Evolutionary conservation across 1,139 yeast genomes (phyloP), one percentile per base, ranked within the genome.

Genomic region (Cylindricascospora bacillispora): DNA sequence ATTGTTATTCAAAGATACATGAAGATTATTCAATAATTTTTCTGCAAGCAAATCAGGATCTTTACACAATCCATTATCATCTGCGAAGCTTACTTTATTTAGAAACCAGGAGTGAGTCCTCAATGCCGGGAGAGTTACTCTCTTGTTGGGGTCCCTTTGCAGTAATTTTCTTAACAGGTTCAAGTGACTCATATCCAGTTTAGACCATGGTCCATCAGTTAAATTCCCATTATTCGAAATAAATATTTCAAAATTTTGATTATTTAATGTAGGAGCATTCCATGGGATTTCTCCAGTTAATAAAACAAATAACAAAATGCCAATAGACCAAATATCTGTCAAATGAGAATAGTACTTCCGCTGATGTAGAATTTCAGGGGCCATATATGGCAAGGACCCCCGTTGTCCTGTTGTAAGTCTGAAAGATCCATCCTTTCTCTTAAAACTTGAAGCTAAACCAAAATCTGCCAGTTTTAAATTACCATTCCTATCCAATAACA

Each of bases 351-450:
- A 72, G 41, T 72, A 72, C 7, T 56, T 52, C 20, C 53, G 54
- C 2, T 55, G 46, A 24, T 41, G 35, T 9, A 67, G 59, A 19
- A 76, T 65, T 40, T 76, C 85, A 2, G 85, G 85, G 0, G 85
- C 83, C 57, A 73, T 66, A 44, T 76, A 76, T 2, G 82, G 82
- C 3, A 78, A 78, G 1, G 79, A 72, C 0, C 82, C 81, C 37
- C 77, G 69, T 35, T 60, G 72, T 40, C 65, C 77, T n/a, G 48
- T 46, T 22, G 81, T 60, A 40, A 64, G 41, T 56, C 86, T 50
- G 48, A 56, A 44, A 35, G 67, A 52, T 38, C 89, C 92, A 59
- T 70, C 44, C 59, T 73, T 41, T 57, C 70, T 58, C 27, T 48
- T 56, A 43, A 66, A 74, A 14, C 70, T 67, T 18, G 75, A 64